These are phyloP conservation scores for Berkeleyomyces rouxiae DNA, from an alignment of 2,329 filamentous ascomycete species.

Conservation along the genomic window DNA sequence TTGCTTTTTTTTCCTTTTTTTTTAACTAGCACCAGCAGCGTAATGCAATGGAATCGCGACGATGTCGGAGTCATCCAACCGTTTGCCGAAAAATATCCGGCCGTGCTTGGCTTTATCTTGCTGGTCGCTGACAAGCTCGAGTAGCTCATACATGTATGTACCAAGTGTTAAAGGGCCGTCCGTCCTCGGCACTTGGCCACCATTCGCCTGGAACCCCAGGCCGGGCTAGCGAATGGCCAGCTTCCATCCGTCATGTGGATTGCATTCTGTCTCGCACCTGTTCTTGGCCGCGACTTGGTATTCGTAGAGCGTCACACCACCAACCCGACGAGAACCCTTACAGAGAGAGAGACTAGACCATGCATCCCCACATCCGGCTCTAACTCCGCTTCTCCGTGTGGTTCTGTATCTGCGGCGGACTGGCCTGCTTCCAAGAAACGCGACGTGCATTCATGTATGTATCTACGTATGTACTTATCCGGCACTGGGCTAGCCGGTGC, in stretches of 20 bases:
- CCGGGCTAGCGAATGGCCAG: background rate
- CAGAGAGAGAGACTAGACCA: background rate
- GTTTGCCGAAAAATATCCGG: slow-evolving; percentile 1
- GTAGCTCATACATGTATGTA: background rate
- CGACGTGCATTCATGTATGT: background rate
- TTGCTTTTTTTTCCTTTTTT: background rate
- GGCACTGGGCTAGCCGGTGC: no score
- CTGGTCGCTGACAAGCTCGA: background rate
- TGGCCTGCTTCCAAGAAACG: no score
- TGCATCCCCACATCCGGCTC: background rate
- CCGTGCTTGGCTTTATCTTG: background rate
- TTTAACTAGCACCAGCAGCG: background rate
- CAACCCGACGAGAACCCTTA: background rate
- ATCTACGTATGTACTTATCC: background rate
- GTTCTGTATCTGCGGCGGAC: no score
- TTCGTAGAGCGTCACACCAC: background rate
- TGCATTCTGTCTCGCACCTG: background rate
- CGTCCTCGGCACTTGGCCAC: background rate
- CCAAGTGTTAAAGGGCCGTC: background rate
- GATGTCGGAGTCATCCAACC: background rate
- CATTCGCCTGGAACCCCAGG: background rate
- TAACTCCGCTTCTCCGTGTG: slow-evolving; percentile 4
- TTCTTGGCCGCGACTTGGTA: background rate
- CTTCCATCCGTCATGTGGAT: background rate
- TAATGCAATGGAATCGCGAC: background rate